Percentiles rank a stretch among this genome's conserved stretches.
phyloP scores from a whole-genome alignment of 2,329 filamentous ascomycete genomes.

The Metarhizium sp. region DNA sequence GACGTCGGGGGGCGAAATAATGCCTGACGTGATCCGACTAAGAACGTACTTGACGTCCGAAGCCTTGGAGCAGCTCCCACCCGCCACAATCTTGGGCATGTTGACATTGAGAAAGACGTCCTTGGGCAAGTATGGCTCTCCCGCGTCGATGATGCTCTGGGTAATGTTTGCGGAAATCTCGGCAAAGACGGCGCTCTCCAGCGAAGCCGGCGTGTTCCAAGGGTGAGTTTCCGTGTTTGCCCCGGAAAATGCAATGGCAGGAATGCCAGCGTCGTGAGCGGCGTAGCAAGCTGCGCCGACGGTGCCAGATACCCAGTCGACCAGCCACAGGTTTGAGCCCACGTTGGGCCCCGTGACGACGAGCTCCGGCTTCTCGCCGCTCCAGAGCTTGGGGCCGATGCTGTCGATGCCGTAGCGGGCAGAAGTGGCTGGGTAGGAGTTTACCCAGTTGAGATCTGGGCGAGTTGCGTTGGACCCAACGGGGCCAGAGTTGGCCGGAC shows the following conservation, averaged over 20 bases:
- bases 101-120: slow-evolving; percentile 61
- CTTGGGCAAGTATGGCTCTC: slow-evolving; percentile 52
- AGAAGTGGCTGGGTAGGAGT: slow-evolving; percentile 57
- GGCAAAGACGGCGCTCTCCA: slow-evolving; percentile 51
- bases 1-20: slow-evolving; percentile 45
- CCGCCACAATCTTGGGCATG: slow-evolving; percentile 40
- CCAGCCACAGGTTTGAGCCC: slow-evolving; percentile 32
- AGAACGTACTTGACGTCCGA: slow-evolving; percentile 55
- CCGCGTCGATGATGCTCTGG: slow-evolving; percentile 41
- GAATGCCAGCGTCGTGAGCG: slow-evolving; percentile 42
- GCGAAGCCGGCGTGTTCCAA: slow-evolving; percentile 46
- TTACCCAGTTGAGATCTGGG: slow-evolving; percentile 60
- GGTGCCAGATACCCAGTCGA: slow-evolving; percentile 15
- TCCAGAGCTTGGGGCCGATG: slow-evolving; percentile 44
- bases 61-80: slow-evolving; percentile 37
- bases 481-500: slow-evolving; percentile 44
- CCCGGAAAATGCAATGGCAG: slow-evolving; percentile 61
- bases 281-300: slow-evolving; percentile 57
- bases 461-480: slow-evolving; percentile 47
- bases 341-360: slow-evolving; percentile 39
- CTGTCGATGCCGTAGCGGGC: slow-evolving; percentile 53
- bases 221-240: slow-evolving; percentile 36
- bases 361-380: slow-evolving; percentile 22
- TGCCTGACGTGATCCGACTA: slow-evolving; percentile 48
- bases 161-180: slow-evolving; percentile 52